A percentile compares a stretch with the other conserved stretches of the same genome.
Conservation (phyloP, 2,329 filamentous ascomycete species). For the Torrubiellomyces zombiae region DNA sequence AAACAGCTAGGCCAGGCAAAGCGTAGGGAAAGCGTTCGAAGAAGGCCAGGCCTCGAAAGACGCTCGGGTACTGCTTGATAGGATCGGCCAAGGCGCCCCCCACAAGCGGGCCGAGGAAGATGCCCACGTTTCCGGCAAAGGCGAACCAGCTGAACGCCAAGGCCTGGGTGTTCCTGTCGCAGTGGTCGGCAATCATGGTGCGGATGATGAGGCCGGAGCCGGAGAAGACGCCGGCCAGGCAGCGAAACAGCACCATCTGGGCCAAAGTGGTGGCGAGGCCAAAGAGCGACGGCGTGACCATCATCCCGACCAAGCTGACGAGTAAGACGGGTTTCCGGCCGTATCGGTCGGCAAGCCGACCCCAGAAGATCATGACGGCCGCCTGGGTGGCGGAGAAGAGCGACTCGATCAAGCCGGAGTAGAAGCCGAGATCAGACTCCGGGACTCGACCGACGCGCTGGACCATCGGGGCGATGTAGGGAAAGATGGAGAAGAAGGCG, state of each 20-base stretch:
- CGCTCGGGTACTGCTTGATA: conserved; percentile 39
- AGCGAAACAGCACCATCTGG: conserved; percentile 61
- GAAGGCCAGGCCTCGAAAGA: conserved; percentile 30
- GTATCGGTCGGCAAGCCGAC: conserved; percentile 40
- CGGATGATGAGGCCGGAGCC: conserved; percentile 60
- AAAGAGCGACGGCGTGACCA: conserved; percentile 45
- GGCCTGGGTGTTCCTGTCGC: conserved; percentile 53
- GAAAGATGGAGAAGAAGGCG: conserved; percentile 72
- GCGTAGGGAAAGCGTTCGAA: conserved; percentile 36
- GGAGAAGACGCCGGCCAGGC: conserved; percentile 55
- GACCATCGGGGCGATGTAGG: conserved; percentile 67
- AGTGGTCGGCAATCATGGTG: conserved; percentile 62
- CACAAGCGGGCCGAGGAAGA: conserved; percentile 54
- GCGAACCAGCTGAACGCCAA: conserved; percentile 62
- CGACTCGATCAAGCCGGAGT: conserved; percentile 57
- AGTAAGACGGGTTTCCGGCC: conserved; percentile 61
- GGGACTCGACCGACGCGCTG: conserved; percentile 44
- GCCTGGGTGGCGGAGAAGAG: conserved; percentile 63
- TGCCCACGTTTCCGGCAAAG: conserved; percentile 56
- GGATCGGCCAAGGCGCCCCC: conserved; percentile 56
- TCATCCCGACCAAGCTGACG: conserved; percentile 46
- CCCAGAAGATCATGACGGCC: conserved; percentile 63
- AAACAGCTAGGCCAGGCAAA: conserved; percentile 35
- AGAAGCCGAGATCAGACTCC: conserved; percentile 59
- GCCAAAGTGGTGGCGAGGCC: conserved; percentile 48